Conservation (phyloP, 2,329 filamentous ascomycete species). For the Pseudocercospora musae region DNA sequence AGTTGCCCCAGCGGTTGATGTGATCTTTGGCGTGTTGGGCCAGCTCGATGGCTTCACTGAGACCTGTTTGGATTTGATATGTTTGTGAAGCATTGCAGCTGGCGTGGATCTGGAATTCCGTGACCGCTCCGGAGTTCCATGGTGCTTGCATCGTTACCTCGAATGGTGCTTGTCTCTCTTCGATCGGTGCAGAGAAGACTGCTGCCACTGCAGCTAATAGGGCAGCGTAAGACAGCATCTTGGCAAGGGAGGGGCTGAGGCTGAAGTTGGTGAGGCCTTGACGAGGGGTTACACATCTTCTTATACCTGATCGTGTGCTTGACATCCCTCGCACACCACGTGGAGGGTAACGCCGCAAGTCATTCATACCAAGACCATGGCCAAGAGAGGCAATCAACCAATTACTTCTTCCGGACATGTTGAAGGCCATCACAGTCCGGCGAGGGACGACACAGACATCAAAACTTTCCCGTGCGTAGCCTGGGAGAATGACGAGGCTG, state of each 20-base stretch:
- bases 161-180: constrained; percentile 19
- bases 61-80: constrained; percentile 53
- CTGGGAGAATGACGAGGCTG: not conserved
- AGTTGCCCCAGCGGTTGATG: constrained; percentile 55
- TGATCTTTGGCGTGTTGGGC: constrained; percentile 62
- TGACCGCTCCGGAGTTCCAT: constrained; percentile 37
- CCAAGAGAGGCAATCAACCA: not conserved
- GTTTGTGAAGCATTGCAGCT: constrained; percentile 64
- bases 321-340: constrained; percentile 1
- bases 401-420: not conserved
- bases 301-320: not conserved
- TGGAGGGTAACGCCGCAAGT: constrained; percentile 1
- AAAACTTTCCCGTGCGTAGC: not conserved
- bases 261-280: not conserved
- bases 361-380: constrained; percentile 5
- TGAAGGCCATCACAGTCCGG: not conserved
- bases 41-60: constrained; percentile 58
- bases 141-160: constrained; percentile 13
- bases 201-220: constrained; percentile 12
- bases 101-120: constrained; percentile 54
- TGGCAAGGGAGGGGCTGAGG: not conserved
- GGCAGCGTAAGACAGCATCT: constrained; percentile 12
- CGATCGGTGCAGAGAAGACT: constrained; percentile 16
- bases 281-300: not conserved
- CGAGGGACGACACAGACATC: not conserved